These are phyloP conservation scores for Crotalaria pallida DNA, from an alignment of 306 rosid species.

Conservation along the genomic window DNA sequence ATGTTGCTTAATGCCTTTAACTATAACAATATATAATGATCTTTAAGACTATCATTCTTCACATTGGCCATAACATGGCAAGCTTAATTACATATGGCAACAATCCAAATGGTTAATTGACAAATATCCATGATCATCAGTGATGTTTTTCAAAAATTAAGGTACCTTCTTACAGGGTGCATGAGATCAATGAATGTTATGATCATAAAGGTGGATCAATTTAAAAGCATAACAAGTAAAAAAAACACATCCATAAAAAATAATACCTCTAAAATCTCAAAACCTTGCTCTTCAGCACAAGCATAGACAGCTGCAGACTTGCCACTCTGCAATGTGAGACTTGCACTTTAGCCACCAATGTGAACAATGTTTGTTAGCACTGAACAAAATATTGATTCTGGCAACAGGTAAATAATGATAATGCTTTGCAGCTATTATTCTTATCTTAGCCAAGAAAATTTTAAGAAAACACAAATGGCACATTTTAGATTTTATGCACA, in stretches of 20 bases:
- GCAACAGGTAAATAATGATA: conserved; percentile 12
- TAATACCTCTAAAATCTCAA: conserved; percentile 76
- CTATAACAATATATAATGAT: neutral
- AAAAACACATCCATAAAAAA: neutral
- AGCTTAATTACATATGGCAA: conserved; percentile 10
- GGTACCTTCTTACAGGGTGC: conserved; percentile 7
- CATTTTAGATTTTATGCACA: neutral
- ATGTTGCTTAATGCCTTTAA: neutral
- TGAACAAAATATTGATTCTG: neutral
- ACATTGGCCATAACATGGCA: neutral
- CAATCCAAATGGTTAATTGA: conserved; percentile 1
- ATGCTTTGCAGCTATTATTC: neutral
- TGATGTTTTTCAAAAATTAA: conserved; percentile 4
- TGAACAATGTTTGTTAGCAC: neutral
- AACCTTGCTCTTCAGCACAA: conserved; percentile 89
- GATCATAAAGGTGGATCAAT: neutral
- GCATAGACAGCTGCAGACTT: conserved; percentile 97
- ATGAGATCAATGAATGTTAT: conserved; percentile 6
- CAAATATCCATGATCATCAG: neutral
- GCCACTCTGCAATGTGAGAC: conserved; percentile 73
- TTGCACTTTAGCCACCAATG: conserved; percentile 24
- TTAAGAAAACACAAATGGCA: neutral
- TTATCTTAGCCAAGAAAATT: neutral
- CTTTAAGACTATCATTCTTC: conserved; percentile 3
- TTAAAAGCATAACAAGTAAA: conserved; percentile 7